These are phyloP conservation scores for Arthroderma sp. DNA, from an alignment of 2,329 filamentous ascomycete genomes.

Conservation along the genomic window DNA sequence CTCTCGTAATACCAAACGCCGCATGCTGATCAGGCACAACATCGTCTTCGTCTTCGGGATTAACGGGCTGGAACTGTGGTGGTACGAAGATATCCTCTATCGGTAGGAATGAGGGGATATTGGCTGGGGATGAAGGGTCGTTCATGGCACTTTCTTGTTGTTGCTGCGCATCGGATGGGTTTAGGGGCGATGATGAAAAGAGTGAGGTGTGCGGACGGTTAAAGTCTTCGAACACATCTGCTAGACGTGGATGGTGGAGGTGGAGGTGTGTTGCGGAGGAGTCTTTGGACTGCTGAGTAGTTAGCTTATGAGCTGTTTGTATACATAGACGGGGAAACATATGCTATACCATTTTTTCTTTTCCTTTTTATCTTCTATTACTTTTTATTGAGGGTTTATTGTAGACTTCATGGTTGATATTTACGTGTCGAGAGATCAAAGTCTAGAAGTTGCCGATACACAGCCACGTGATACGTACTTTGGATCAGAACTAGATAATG, in stretches of 20 bases:
- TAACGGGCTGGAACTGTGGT: constrained; percentile 49
- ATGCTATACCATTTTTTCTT: neutral
- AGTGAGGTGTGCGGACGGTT: constrained; percentile 34
- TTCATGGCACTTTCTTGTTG: constrained; percentile 5
- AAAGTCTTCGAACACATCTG: constrained; percentile 41
- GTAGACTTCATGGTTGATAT: neutral
- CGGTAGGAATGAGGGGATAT: constrained; percentile 35
- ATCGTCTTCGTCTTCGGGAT: constrained; percentile 56
- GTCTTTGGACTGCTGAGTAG: constrained; percentile 35
- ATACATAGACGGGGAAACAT: neutral
- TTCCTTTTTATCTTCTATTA: neutral
- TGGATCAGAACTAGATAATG: too few relatives aligned
- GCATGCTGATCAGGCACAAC: constrained; percentile 57
- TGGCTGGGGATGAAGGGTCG: constrained; percentile 6
- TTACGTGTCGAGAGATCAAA: neutral
- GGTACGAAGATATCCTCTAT: constrained; percentile 51
- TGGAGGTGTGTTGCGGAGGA: constrained; percentile 39
- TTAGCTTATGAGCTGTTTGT: neutral
- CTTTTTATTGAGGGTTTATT: neutral
- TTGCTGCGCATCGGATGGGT: neutral
- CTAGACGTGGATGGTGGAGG: constrained; percentile 37
- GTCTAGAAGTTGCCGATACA: too few relatives aligned
- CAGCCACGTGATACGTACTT: too few relatives aligned
- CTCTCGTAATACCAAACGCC: constrained; percentile 53
- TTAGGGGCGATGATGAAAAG: constrained; percentile 14